Evolutionary conservation across 176 grass and related monocot genomes (phyloP).

Genomic region (Cenchrus americanus): DNA sequence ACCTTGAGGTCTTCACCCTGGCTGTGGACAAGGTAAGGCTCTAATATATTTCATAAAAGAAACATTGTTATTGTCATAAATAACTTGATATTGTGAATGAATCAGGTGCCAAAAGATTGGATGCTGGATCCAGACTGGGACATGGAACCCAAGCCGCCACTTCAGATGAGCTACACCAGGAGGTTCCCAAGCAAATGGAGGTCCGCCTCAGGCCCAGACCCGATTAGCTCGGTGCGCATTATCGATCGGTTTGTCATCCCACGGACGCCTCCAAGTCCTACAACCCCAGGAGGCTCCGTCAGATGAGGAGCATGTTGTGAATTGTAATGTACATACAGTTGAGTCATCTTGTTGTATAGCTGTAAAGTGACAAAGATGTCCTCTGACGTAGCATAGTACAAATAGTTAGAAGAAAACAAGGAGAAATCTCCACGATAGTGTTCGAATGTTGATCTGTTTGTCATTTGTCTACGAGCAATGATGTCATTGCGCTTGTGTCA

Average conservation of each 20-base stretch:
- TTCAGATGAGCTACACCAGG: conserved; percentile 76
- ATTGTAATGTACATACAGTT: conserved; percentile 39
- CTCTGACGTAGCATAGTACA: conserved; percentile 34
- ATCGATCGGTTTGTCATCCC: conserved; percentile 81
- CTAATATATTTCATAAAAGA: neutral
- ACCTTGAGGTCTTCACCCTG: conserved; percentile 89
- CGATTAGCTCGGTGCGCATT: conserved; percentile 61
- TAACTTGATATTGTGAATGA: conserved; percentile 5
- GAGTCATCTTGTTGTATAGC: neutral
- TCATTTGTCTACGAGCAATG: neutral
- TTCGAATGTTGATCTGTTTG: neutral
- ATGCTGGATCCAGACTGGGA: conserved; percentile 97
- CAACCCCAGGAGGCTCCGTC: neutral
- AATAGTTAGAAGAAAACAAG: neutral
- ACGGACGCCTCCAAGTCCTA: conserved; percentile 36
- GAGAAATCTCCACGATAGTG: neutral
- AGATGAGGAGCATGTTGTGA: neutral
- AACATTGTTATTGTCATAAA: neutral
- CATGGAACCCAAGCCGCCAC: conserved; percentile 70
- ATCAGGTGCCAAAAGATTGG: conserved; percentile 94
- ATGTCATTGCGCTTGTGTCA: neutral
- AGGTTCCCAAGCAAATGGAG: conserved; percentile 93
- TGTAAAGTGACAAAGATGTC: conserved; percentile 38
- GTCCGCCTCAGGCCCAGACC: conserved; percentile 61
- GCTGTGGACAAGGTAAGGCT: conserved; percentile 81